Evolutionary conservation across 805 yeast genomes (phyloP).

Genomic region (Teunomyces aglyptinius): DNA sequence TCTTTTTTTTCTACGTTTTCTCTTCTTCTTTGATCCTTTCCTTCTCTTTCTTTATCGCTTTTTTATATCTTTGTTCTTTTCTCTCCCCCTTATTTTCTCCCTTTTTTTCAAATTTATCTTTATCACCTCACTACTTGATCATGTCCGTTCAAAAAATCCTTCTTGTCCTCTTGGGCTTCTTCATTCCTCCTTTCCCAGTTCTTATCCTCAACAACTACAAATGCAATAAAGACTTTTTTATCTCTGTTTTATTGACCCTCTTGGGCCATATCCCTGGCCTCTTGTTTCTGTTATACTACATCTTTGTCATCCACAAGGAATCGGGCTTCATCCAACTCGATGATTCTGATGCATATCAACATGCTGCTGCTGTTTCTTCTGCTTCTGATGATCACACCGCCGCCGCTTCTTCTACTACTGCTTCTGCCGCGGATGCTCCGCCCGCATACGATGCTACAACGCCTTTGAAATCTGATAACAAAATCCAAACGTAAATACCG

Average conservation of each 20-base stretch:
- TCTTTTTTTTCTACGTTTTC: neutral
- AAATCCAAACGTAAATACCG: neutral
- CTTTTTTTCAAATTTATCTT: too few relatives aligned
- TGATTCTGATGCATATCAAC: neutral
- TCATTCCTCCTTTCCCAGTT: constrained; percentile 41
- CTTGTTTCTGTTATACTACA: constrained; percentile 28
- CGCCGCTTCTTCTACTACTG: neutral
- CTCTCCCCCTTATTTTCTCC: too few relatives aligned
- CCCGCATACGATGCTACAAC: neutral
- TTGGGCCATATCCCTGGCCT: constrained; percentile 35
- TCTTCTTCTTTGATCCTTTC: neutral
- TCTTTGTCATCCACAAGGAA: neutral
- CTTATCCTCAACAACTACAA: constrained; percentile 28
- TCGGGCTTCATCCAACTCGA: neutral
- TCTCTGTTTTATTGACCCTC: constrained; percentile 29
- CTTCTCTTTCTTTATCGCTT: neutral
- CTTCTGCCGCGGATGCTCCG: neutral
- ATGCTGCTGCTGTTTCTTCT: neutral
- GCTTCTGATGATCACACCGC: neutral
- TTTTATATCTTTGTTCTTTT: too few relatives aligned
- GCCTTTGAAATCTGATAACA: neutral
- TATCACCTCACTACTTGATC: too few relatives aligned
- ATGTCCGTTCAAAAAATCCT: constrained; percentile 19
- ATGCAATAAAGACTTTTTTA: constrained; percentile 34
- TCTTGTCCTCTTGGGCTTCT: constrained; percentile 29